Base-by-base conservation (phyloP, 495 filamentous ascomycete species). In the Aspergillus wentii region DNA sequence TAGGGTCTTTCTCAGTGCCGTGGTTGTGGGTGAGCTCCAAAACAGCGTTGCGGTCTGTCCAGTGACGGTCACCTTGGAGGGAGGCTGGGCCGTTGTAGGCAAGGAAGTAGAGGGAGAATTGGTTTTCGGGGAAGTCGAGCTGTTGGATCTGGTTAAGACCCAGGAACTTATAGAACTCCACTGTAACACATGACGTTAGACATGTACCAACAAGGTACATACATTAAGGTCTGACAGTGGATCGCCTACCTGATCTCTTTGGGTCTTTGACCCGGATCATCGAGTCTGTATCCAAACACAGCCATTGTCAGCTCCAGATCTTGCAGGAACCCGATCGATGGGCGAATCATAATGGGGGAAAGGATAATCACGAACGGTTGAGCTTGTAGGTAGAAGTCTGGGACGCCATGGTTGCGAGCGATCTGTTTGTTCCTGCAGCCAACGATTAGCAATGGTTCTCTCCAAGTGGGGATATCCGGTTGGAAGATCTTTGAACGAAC, bases 21-120 rank as follows among this genome's bases (percentile, higher is more conserved):
- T 95, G 86, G 73, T 96, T 96, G 74, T 98, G 92, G 38, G 88
- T 95, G 41, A 98, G 79, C 57, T 98, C 92, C 48, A 98, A 76
- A 15, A 95, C 69, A 21, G 86, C 91, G 51, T 95, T 82, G 36
- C 91, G 85, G 62, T 94, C 86, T 39, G 82, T 87, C 62, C 81
- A 83, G 41, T 85, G 56, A 79, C 86, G 49, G 78, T 79, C 51
- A 80, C 79, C 61, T 83, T 91, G 62, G 73, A 81, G 50, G 72
- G 83, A 57, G 76, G 79, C n/a, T 72, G 86, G 43, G 68, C 82
- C 85, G 79, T 87, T 48, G 44, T 72, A 72, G 31, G 61, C 60
- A 20, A 72, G 59, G 52, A 72, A 70, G 51, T 70, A 70, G 26
- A 95, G 79, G 55, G 88, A 85, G 62, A 96, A 95, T 47, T 91